Evolutionary conservation across 1,284 basidiomycete species (phyloP).

Genomic region (Psilocybe mexicana): DNA sequence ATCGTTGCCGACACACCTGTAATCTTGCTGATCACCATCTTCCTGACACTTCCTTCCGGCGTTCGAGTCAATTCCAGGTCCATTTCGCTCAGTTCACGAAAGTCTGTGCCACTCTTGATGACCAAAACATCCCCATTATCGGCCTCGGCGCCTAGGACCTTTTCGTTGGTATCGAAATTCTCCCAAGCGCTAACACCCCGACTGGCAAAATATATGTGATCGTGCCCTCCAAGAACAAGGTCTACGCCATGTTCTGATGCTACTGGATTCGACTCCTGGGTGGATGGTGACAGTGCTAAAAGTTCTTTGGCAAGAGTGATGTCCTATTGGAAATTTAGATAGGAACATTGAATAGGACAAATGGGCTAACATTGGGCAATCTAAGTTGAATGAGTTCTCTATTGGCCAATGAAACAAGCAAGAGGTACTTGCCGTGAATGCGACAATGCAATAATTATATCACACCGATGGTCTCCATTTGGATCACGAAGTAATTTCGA

Average conservation of each 20-base stretch:
- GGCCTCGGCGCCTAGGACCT: conserved; percentile 69
- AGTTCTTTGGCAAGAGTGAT: conserved; percentile 59
- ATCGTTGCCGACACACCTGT: conserved; percentile 44
- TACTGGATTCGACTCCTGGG: conserved; percentile 46
- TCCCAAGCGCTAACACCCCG: conserved; percentile 77
- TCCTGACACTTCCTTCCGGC: conserved; percentile 64
- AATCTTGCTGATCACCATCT: conserved; percentile 65
- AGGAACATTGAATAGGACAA: neutral
- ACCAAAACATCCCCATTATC: conserved; percentile 76
- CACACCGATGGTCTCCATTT: conserved; percentile 65
- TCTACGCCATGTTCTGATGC: conserved; percentile 76
- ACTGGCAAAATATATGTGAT: conserved; percentile 85
- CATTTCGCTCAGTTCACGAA: conserved; percentile 83
- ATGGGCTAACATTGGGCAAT: conserved; percentile 58
- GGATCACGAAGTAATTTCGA: conserved; percentile 76
- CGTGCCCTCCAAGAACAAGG: conserved; percentile 87
- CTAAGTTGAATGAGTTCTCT: conserved; percentile 25
- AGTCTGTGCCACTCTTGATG: conserved; percentile 90
- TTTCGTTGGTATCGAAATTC: conserved; percentile 57
- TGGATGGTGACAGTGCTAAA: conserved; percentile 57
- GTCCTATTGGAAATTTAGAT: conserved; percentile 47
- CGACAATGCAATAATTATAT: conserved; percentile 81
- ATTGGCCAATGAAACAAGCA: neutral
- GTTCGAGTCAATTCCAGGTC: conserved; percentile 63
- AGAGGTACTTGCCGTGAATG: conserved; percentile 59